Percentiles rank a stretch among this genome's conserved stretches.
phyloP scores from a whole-genome alignment of 805 yeast genomes.

The Hanseniaspora lachancei region DNA sequence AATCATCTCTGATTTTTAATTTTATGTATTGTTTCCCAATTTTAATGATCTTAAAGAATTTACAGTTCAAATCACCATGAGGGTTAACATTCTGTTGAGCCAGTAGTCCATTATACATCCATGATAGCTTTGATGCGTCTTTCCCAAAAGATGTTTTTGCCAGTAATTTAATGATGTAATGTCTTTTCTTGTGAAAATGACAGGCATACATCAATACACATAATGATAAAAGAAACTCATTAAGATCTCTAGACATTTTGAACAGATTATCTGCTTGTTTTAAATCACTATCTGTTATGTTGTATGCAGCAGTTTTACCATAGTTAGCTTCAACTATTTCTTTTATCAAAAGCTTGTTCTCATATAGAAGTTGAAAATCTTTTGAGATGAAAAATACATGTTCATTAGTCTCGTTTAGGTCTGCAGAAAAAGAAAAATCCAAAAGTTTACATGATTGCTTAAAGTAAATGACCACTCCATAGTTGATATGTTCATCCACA shows the following conservation, averaged over 20 bases:
- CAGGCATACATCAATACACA: neutral
- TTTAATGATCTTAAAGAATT: neutral
- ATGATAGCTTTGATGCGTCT: neutral
- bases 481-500: neutral
- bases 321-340: neutral
- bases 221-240: neutral
- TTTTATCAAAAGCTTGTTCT: neutral
- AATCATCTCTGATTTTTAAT: neutral
- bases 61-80: neutral
- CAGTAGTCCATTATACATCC: neutral
- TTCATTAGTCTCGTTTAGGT: neutral
- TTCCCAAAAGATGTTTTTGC: neutral
- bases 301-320: neutral
- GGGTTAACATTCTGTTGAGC: neutral
- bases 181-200: neutral
- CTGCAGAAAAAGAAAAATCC: neutral
- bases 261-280: neutral
- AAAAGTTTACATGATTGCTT: neutral
- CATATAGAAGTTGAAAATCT: neutral
- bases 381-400: neutral
- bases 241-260: neutral
- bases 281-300: neutral
- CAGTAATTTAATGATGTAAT: neutral
- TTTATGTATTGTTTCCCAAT: neutral
- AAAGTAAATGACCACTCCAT: neutral